These are phyloP conservation scores for Tetracladium marchalianum DNA, from an alignment of 495 filamentous ascomycete species.

Conservation along the genomic window DNA sequence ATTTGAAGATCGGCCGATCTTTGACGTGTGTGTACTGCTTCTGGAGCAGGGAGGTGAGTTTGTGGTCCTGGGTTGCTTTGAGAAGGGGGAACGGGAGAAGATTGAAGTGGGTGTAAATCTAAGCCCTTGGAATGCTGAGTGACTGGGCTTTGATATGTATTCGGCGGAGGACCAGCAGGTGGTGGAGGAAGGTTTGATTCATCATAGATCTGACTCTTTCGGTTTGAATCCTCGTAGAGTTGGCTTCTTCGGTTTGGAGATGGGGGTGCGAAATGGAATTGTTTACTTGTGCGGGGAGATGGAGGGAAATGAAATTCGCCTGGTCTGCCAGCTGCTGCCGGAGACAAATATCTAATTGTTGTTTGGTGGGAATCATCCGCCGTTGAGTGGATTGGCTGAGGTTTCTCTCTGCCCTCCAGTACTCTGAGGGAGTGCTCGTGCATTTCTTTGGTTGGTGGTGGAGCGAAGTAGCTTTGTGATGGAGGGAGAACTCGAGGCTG, in stretches of 20 bases:
- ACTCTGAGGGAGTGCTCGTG: conserved; percentile 8
- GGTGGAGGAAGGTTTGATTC: conserved; percentile 15
- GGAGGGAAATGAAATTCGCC: conserved; percentile 45
- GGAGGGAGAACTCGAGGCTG: conserved; percentile 37
- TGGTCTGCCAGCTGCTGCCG: conserved; percentile 12
- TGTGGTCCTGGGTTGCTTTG: not conserved
- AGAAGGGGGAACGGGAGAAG: not conserved
- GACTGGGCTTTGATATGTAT: not conserved
- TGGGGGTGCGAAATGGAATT: conserved; percentile 43
- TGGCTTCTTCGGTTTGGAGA: conserved; percentile 30
- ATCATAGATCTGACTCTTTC: conserved; percentile 11
- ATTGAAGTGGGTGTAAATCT: not conserved
- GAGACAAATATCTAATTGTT: conserved; percentile 12
- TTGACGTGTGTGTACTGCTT: conserved; percentile 41
- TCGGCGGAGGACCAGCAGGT: conserved; percentile 12
- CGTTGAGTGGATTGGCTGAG: conserved; percentile 13
- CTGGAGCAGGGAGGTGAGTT: conserved; percentile 22
- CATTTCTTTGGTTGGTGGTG: conserved; percentile 31
- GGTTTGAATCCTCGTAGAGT: conserved; percentile 6
- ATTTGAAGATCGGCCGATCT: conserved; percentile 23
- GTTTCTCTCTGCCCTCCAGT: conserved; percentile 16
- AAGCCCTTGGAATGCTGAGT: not conserved
- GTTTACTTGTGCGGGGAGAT: conserved; percentile 29
- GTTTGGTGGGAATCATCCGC: conserved; percentile 12
- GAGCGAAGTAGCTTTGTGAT: conserved; percentile 25